Base-by-base conservation (phyloP, 768 basidiomycete genomes). In the Rhodotorula paludigena region DNA sequence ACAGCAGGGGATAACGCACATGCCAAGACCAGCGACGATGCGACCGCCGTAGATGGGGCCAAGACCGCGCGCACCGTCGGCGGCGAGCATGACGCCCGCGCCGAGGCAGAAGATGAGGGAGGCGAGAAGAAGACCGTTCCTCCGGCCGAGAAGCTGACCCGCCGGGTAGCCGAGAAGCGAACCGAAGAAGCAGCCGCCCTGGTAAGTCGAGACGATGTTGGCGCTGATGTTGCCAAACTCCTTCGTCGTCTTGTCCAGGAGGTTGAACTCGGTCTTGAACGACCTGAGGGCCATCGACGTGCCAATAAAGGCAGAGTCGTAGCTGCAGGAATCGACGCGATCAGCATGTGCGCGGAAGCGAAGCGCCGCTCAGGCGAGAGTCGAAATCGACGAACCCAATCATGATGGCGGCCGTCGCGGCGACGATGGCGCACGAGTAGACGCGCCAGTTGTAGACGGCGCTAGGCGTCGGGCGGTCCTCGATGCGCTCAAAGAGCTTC, bases 101-200 rank as follows among this genome's bases (percentile, higher is more conserved):
- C 89, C 89, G 62, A 85, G 60, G 57, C 73, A 79, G 81, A 88
- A 90, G 76, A 85, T 76, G 44, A 80, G 4, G 63, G 79, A 80
- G 21, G 84, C 79, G 36, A 67, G 10, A 23, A 85, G 78, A 72
- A 86, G 80, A 65, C 82, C 83, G 41, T 73, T 73, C 64, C 78
- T 81, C 69, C 85, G 83, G 49, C 84, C 85, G 54, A 85, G 74
- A 57, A 81, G 73, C 73, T 86, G 87, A 2, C 84, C 87, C 11
- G 84, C 51, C 60, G 82, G 83, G 63, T 81, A 82, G 39, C 80
- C 83, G 55, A 80, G 63, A 69, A 89, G 81, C 28, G 86, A 76
- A 60, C 77, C 89, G 71, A 89, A 85, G 82, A 91, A 90, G 45
- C 89, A 90, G 67, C 90, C 90, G 25, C 86, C 88, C 39, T 74